These are phyloP conservation scores for Sodiomyces alkalinus DNA, from an alignment of 2,329 filamentous ascomycete genomes.

Conservation along the genomic window DNA sequence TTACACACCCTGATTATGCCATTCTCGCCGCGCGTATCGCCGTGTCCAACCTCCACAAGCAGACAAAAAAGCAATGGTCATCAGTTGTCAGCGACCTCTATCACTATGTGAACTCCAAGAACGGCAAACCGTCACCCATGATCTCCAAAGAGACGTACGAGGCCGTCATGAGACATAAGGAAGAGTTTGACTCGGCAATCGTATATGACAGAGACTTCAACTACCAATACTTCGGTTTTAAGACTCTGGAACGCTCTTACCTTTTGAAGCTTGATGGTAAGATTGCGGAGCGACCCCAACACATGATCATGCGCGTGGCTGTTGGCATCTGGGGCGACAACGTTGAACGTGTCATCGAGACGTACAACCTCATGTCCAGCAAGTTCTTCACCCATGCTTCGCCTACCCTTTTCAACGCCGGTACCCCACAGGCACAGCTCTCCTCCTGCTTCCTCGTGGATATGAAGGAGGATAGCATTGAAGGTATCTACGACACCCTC, in stretches of 20 bases:
- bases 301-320: constrained; percentile 99
- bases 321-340: constrained; percentile 94
- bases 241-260: constrained; percentile 95
- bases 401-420: constrained; percentile 94
- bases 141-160: constrained; percentile 86
- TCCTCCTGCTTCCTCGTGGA: constrained; percentile 98
- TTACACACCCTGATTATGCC: constrained; percentile 97
- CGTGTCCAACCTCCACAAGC: constrained; percentile 98
- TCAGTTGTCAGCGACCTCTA: constrained; percentile 85
- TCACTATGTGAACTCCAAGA: constrained; percentile 93
- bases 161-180: constrained; percentile 86
- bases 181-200: constrained; percentile 96
- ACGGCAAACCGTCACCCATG: constrained; percentile 73
- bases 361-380: constrained; percentile 97
- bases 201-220: constrained; percentile 99
- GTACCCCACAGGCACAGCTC: constrained; percentile 84
- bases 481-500: constrained; percentile 96
- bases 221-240: constrained; percentile 99
- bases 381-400: constrained; percentile 98
- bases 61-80: constrained; percentile 99
- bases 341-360: constrained; percentile 89
- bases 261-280: constrained; percentile 90
- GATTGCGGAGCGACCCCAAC: constrained; percentile 91
- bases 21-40: constrained; percentile 96
- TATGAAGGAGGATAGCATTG: constrained; percentile 99